Conservation (phyloP, 2,329 filamentous ascomycete species). For the Aurifilum marmelostoma region DNA sequence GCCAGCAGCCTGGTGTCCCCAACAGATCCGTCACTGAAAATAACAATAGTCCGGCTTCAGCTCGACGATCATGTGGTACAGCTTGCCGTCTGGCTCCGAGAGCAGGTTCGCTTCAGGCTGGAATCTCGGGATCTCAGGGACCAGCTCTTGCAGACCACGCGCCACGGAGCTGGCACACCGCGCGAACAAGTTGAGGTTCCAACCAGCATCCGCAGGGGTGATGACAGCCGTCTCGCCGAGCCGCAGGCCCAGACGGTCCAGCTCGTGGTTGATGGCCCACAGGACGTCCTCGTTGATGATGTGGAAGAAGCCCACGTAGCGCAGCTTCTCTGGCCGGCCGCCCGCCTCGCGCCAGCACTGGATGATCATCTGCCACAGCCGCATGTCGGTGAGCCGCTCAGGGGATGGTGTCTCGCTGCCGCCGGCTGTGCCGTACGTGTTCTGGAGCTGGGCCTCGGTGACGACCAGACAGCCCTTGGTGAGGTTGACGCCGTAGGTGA, state of each 20-base stretch:
- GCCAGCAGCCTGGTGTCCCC: background rate
- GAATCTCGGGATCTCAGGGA: background rate
- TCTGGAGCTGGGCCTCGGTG: background rate
- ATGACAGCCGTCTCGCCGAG: background rate
- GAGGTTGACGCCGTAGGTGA: background rate
- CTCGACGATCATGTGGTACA: background rate
- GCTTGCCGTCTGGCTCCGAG: background rate
- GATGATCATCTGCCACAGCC: constrained; percentile 10
- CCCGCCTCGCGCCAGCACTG: background rate
- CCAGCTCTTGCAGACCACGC: background rate
- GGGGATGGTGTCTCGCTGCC: background rate
- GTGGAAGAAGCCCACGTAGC: constrained; percentile 4
- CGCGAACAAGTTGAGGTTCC: constrained; percentile 1
- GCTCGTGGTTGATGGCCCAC: background rate
- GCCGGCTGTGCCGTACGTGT: no score
- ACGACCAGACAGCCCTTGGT: background rate
- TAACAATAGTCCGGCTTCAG: background rate
- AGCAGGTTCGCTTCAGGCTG: background rate
- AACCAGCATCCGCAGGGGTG: background rate
- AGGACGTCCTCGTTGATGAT: background rate
- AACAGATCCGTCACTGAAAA: background rate
- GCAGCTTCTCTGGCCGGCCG: background rate
- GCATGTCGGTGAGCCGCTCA: background rate
- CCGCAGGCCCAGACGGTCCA: background rate
- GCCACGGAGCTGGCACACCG: constrained; percentile 5